A percentile compares a stretch with the other conserved stretches of the same genome.
Evolutionary conservation across 306 rosid species (phyloP).

Genomic region (Biancaea sappan): DNA sequence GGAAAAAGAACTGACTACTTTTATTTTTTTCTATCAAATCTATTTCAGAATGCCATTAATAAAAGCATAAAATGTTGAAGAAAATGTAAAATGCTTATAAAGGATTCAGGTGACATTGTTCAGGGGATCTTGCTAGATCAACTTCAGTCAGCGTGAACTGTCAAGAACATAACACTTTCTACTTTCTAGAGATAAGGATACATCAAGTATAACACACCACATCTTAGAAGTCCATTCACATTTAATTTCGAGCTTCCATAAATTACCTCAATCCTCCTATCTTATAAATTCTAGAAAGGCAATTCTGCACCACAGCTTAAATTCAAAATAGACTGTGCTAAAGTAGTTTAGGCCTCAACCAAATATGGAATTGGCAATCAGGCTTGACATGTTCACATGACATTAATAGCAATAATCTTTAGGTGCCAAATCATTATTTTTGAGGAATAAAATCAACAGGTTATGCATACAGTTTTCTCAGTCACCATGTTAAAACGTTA

Average conservation of each 20-base stretch:
- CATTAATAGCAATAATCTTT: conserved; percentile 11
- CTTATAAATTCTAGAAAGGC: conserved; percentile 18
- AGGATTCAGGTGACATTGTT: conserved; percentile 7
- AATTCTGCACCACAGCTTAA: background rate
- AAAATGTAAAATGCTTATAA: background rate
- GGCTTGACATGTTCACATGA: background rate
- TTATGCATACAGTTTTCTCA: conserved; percentile 26
- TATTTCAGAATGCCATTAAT: background rate
- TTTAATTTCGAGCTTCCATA: background rate
- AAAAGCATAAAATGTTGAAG: conserved; percentile 1
- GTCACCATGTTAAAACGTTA: conserved; percentile 19
- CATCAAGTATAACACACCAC: background rate
- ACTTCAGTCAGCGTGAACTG: conserved; percentile 9
- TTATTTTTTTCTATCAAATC: background rate
- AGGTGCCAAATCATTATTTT: conserved; percentile 15
- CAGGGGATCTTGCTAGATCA: conserved; percentile 15
- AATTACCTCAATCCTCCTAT: conserved; percentile 18
- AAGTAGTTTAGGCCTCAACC: conserved; percentile 26
- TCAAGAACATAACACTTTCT: background rate
- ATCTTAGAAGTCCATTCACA: conserved; percentile 15
- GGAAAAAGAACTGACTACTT: background rate
- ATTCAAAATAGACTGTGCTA: background rate
- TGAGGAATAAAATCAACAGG: conserved; percentile 25
- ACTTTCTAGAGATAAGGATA: conserved; percentile 28
- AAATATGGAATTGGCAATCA: conserved; percentile 27